phyloP scores from a whole-genome alignment of 2,329 filamentous ascomycete species.

The Colletotrichum sp. region DNA sequence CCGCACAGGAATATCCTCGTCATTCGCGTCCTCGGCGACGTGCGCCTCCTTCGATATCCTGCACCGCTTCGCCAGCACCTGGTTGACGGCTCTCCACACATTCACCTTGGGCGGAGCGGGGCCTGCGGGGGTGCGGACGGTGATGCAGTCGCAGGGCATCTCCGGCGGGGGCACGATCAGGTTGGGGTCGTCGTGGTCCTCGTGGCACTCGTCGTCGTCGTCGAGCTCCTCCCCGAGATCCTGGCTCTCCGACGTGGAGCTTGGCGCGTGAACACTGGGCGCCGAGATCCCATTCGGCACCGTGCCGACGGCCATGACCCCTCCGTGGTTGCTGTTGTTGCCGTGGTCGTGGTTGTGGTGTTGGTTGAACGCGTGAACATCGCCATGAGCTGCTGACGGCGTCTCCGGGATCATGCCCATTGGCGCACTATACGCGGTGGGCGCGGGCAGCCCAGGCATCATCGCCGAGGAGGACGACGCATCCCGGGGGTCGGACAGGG shows the following conservation, averaged over 20 bases:
- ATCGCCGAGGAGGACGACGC: background rate
- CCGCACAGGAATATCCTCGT: slow-evolving; percentile 29
- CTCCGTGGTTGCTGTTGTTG: background rate
- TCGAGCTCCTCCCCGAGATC: background rate
- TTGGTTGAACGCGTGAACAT: background rate
- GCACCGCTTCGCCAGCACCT: slow-evolving; percentile 14
- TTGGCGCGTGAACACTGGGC: background rate
- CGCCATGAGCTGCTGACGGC: background rate
- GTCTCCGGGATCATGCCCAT: background rate
- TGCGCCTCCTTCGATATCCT: slow-evolving; percentile 12
- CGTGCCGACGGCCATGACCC: background rate
- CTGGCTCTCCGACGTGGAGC: slow-evolving; percentile 9
- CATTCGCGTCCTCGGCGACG: slow-evolving; percentile 24
- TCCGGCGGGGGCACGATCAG: slow-evolving; percentile 1
- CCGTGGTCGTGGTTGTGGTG: background rate
- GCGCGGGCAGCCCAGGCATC: background rate
- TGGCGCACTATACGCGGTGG: background rate
- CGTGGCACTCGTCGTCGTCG: background rate
- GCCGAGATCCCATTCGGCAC: background rate
- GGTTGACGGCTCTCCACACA: slow-evolving; percentile 31
- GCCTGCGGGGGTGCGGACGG: background rate
- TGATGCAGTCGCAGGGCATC: slow-evolving; percentile 2
- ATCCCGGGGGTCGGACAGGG: background rate
- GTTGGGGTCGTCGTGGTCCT: background rate
- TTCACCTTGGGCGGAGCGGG: slow-evolving; percentile 10